Evolutionary conservation across 805 yeast genomes (phyloP).

Genomic region (Suhomyces pyralidae): DNA sequence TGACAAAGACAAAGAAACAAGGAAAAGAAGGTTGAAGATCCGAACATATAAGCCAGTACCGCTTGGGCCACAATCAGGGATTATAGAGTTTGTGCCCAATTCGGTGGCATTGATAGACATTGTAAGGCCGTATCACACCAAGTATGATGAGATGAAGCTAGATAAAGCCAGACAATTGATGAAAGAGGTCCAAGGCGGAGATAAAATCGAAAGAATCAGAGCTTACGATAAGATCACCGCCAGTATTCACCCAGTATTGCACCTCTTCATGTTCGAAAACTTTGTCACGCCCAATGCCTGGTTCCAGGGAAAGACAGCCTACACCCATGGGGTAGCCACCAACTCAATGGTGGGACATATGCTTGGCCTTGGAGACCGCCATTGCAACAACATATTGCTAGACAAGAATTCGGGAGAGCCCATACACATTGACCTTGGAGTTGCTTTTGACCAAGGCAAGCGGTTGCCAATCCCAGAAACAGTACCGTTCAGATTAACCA

Average conservation of each 20-base stretch:
- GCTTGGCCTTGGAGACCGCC: slow-evolving; percentile 93
- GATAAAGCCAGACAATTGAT: slow-evolving; percentile 62
- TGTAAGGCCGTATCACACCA: slow-evolving; percentile 59
- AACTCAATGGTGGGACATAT: slow-evolving; percentile 85
- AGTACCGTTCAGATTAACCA: slow-evolving; percentile 88
- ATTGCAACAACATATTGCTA: slow-evolving; percentile 83
- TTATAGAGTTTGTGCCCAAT: slow-evolving; percentile 83
- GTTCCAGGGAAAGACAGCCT: slow-evolving; percentile 62
- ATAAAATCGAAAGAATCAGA: slow-evolving; percentile 41
- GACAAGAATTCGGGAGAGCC: slow-evolving; percentile 86
- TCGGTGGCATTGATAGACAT: slow-evolving; percentile 71
- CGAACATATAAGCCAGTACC: slow-evolving; percentile 91
- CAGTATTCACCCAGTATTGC: slow-evolving; percentile 63
- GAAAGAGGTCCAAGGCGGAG: slow-evolving; percentile 52
- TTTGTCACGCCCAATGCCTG: slow-evolving; percentile 69
- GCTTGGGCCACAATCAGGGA: slow-evolving; percentile 80
- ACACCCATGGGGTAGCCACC: slow-evolving; percentile 77
- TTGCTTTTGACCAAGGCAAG: slow-evolving; percentile 93
- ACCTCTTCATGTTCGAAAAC: slow-evolving; percentile 65
- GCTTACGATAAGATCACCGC: slow-evolving; percentile 47
- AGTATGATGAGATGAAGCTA: slow-evolving; percentile 44
- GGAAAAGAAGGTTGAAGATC: slow-evolving; percentile 56
- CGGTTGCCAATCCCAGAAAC: slow-evolving; percentile 83
- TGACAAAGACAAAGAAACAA: slow-evolving; percentile 50
- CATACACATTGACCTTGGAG: slow-evolving; percentile 92